phyloP scores from a whole-genome alignment of 768 basidiomycete species.

The Hysterangium stoloniferum region DNA sequence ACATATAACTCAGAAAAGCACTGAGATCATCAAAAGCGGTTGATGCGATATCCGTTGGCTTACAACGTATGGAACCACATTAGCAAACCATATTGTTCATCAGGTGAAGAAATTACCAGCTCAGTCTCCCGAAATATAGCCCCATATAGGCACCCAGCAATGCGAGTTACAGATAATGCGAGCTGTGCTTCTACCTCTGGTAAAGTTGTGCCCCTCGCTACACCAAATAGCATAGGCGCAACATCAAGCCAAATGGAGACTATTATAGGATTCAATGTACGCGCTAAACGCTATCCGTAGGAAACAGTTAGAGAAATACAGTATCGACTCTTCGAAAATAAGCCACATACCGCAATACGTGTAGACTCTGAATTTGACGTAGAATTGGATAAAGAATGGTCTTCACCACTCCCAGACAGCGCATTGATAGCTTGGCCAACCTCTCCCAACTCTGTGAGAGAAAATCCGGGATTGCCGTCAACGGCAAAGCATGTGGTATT shows the following conservation, averaged over 20 bases:
- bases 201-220: constrained; percentile 46
- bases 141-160: constrained; percentile 55
- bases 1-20: constrained; percentile 62
- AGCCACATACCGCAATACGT: not conserved
- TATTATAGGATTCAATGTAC: constrained; percentile 69
- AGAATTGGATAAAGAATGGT: not conserved
- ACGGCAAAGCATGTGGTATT: constrained; percentile 16
- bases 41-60: constrained; percentile 18
- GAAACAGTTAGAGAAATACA: not conserved
- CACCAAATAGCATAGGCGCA: constrained; percentile 68
- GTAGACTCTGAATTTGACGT: not conserved
- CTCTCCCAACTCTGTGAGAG: not conserved
- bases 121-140: constrained; percentile 36
- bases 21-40: constrained; percentile 41
- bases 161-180: constrained; percentile 47
- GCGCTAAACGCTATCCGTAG: constrained; percentile 39
- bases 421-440: not conserved
- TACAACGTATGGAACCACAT: not conserved
- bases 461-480: not conserved
- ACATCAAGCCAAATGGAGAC: constrained; percentile 82
- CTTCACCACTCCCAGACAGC: not conserved
- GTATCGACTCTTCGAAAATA: not conserved
- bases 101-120: constrained; percentile 28
- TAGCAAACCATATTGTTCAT: constrained; percentile 14
- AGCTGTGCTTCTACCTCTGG: constrained; percentile 54